Conservation (phyloP, 2,329 filamentous ascomycete genomes). For the Berkeleyomyces rouxiae region DNA sequence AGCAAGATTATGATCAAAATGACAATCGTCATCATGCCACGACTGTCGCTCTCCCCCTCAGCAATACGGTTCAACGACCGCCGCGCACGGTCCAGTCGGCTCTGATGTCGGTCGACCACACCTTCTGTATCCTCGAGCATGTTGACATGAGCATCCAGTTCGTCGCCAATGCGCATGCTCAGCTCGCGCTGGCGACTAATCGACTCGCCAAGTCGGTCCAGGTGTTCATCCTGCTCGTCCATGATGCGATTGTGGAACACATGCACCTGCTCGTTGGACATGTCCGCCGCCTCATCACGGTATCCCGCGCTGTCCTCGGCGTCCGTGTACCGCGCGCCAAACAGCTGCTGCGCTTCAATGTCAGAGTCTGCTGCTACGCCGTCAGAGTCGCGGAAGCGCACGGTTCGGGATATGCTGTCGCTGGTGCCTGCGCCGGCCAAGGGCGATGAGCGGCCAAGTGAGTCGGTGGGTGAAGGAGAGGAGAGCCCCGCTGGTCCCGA, state of each 20-base stretch:
- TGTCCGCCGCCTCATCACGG: conserved; percentile 37
- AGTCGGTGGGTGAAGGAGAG: conserved; percentile 41
- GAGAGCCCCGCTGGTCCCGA: conserved; percentile 18
- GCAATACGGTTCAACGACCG: conserved; percentile 56
- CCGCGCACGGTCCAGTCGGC: conserved; percentile 57
- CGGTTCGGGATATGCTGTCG: conserved; percentile 44
- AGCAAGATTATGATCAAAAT: conserved; percentile 68
- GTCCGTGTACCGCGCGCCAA: conserved; percentile 47
- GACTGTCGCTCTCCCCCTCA: conserved; percentile 63
- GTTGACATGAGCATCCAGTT: conserved; percentile 77
- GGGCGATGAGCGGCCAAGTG: conserved; percentile 34
- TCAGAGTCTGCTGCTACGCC: conserved; percentile 15
- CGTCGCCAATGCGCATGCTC: conserved; percentile 89
- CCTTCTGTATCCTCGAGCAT: conserved; percentile 81
- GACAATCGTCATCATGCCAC: conserved; percentile 71
- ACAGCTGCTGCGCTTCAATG: conserved; percentile 30
- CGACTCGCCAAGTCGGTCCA: conserved; percentile 72
- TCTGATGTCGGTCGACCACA: conserved; percentile 64
- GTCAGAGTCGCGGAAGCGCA: conserved; percentile 64
- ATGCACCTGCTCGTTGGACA: conserved; percentile 77
- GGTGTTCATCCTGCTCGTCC: conserved; percentile 78
- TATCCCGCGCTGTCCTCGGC: conserved; percentile 40
- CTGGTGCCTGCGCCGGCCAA: conserved; percentile 16
- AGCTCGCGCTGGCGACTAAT: conserved; percentile 84
- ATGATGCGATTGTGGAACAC: conserved; percentile 66